These are phyloP conservation scores for Didymella lethalis DNA, from an alignment of 2,329 filamentous ascomycete species.

Conservation along the genomic window DNA sequence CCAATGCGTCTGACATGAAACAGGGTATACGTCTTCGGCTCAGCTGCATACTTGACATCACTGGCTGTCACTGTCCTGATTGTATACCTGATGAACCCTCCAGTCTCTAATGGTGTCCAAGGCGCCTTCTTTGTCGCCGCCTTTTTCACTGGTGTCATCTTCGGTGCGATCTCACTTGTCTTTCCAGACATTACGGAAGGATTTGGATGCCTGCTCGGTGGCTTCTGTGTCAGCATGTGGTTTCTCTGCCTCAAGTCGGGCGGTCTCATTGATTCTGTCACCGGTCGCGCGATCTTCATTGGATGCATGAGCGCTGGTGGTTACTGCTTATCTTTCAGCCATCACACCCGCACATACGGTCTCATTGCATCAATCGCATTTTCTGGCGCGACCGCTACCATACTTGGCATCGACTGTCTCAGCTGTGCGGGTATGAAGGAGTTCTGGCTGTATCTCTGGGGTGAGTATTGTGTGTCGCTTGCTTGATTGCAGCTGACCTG, in stretches of 20 bases:
- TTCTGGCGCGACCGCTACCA: constrained; percentile 76
- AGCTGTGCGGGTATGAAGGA: constrained; percentile 90
- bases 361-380: constrained; percentile 81
- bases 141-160: constrained; percentile 73
- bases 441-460: constrained; percentile 95
- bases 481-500: constrained; percentile 24
- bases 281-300: constrained; percentile 77
- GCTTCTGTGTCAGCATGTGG: constrained; percentile 91
- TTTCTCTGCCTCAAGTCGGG: constrained; percentile 78
- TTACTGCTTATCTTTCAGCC: constrained; percentile 75
- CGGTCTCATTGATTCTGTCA: constrained; percentile 71
- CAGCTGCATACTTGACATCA: constrained; percentile 74
- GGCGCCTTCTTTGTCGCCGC: constrained; percentile 86
- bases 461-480: constrained; percentile 50
- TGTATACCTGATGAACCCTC: constrained; percentile 84
- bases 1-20: constrained; percentile 24
- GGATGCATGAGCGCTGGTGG: constrained; percentile 71
- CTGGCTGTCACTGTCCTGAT: constrained; percentile 83
- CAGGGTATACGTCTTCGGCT: constrained; percentile 68
- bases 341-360: constrained; percentile 78
- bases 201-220: constrained; percentile 85
- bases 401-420: constrained; percentile 91
- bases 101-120: constrained; percentile 77
- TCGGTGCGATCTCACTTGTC: constrained; percentile 77
- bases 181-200: constrained; percentile 86